Base-by-base conservation (phyloP, 371 early-diverging fungal species). In the Rhizomucor miehei region DNA sequence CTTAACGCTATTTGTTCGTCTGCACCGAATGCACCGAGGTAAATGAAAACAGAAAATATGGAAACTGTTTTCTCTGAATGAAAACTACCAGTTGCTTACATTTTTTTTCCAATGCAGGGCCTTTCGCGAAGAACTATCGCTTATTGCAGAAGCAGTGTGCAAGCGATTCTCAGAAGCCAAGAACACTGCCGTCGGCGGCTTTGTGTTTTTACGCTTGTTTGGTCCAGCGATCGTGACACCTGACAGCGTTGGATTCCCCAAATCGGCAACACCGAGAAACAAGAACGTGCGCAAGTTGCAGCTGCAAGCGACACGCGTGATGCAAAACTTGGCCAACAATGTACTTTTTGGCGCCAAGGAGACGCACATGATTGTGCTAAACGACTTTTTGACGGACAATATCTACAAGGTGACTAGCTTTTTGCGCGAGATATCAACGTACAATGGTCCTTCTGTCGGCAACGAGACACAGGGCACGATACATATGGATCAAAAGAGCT, bases 221-320 rank as follows among this genome's bases (percentile, higher is more conserved):
- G 92, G 94, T 50, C 97, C 97, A 1, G 92, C 91, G 0, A 94
- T 96, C 50, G 87, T 95, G 5, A 84, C 92, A 0, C 97, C 98
- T 0, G 88, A 87, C 44, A 73, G 65, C 12, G 73, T 81, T 21
- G 81, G 80, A 0, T 69, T 87, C 48, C 58, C 79, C 12, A 67
- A 66, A 17, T 49, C 59, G 16, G 65, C 64, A 0, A 29, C 69
- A 13, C 73, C 79, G 3, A 59, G 60, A 45, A 66, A 58, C 29
- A 61, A 58, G 23, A 77, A 80, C 34, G 68, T 69, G 2, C 83
- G 90, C 25, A 89, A 96, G 48, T 89, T 94, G 14, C 66, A 94
- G 24, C 73, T 96, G 16, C 77, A 96, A 46, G 89, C 91, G 41
- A 92, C 94, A 11, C 95, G 97, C 66, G 90, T 94, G 6, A 93